These are phyloP conservation scores for Ceratobasidium theobromae DNA, from an alignment of 1,284 basidiomycete species.

Conservation along the genomic window DNA sequence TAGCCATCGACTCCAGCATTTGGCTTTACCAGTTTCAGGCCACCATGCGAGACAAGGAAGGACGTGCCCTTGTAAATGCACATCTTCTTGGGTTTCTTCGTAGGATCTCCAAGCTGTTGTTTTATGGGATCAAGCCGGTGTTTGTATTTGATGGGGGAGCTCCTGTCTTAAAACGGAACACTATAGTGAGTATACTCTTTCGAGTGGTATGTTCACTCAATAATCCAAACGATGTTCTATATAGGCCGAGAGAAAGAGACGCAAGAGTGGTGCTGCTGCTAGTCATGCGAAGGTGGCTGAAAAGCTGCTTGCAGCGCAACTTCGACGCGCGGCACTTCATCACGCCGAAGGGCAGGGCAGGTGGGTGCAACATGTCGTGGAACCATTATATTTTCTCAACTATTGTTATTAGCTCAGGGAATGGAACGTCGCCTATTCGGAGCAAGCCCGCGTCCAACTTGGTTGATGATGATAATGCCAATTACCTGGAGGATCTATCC, in stretches of 20 bases:
- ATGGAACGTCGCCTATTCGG: not conserved
- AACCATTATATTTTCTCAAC: not conserved
- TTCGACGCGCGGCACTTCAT: conserved; percentile 86
- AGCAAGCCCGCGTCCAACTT: conserved; percentile 35
- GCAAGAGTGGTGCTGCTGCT: conserved; percentile 83
- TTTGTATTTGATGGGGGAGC: conserved; percentile 98
- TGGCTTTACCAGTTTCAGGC: conserved; percentile 99
- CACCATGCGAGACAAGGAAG: conserved; percentile 98
- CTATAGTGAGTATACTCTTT: conserved; percentile 64
- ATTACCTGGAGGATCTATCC: conserved; percentile 83
- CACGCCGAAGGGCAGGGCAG: conserved; percentile 47
- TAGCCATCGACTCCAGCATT: conserved; percentile 98
- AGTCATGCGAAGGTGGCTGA: conserved; percentile 87
- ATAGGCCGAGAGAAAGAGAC: conserved; percentile 82
- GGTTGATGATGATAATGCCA: conserved; percentile 67
- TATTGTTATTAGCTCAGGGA: not conserved
- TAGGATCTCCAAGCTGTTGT: conserved; percentile 91
- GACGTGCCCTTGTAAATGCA: conserved; percentile 86
- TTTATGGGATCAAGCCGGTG: conserved; percentile 95
- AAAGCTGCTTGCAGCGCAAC: conserved; percentile 88
- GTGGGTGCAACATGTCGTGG: not conserved
- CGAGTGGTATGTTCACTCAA: not conserved
- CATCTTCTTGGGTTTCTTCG: conserved; percentile 94
- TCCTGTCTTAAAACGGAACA: conserved; percentile 81
- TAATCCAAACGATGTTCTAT: too few relatives aligned